Evolutionary conservation across 345 rosid genomes (phyloP).

Genomic region (Eucalyptus globulus): DNA sequence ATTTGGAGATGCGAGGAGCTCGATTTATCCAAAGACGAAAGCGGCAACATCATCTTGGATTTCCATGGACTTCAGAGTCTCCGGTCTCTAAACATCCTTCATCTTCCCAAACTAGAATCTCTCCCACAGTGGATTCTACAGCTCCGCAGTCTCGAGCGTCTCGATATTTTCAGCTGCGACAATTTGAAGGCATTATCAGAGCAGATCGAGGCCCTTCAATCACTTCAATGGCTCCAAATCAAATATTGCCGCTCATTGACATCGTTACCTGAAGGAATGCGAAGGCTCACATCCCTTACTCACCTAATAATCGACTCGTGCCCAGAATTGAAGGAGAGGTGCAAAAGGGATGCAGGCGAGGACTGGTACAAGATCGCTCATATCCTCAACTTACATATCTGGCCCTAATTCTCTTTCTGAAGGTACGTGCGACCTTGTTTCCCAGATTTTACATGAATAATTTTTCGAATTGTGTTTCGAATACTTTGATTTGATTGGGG

Average conservation of each 20-base stretch:
- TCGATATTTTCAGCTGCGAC: rapidly evolving
- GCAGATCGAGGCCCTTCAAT: no score
- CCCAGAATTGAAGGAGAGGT: no score
- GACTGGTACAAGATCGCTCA: no score
- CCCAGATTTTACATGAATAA: background rate
- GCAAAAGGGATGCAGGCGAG: no score
- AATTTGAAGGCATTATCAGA: no score
- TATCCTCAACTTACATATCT: rapidly evolving
- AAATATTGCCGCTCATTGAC: rapidly evolving
- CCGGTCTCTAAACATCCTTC: rapidly evolving
- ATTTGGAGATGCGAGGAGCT: rapidly evolving
- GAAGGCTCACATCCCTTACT: no score
- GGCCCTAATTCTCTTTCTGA: background rate
- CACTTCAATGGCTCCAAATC: no score
- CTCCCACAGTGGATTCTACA: background rate
- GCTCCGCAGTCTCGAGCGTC: no score
- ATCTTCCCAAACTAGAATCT: background rate
- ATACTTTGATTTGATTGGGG: no score
- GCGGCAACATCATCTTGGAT: background rate
- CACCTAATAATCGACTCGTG: rapidly evolving
- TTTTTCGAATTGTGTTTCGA: no score
- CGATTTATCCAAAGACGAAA: background rate
- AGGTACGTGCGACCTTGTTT: background rate
- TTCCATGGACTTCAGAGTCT: background rate
- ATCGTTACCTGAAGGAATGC: no score